Percentiles rank a stretch among this genome's conserved stretches.
Evolutionary conservation across 1,139 yeast genomes (phyloP).

Genomic region (Saccharomyces hybrid): DNA sequence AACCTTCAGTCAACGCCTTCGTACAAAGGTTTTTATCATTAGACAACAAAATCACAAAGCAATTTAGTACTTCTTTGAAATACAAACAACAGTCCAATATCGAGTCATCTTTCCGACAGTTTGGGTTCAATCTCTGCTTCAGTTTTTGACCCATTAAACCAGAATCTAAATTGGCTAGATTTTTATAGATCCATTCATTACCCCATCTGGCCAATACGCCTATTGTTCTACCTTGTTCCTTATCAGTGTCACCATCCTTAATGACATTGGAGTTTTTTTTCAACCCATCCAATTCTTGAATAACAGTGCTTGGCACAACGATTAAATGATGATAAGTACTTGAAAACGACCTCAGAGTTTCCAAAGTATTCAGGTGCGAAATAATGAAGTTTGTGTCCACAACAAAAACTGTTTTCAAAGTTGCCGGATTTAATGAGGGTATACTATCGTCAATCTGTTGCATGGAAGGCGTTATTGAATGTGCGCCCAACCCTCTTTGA

Average conservation of each 20-base stretch:
- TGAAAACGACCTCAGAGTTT: constrained; percentile 41
- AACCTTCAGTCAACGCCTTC: constrained; percentile 62
- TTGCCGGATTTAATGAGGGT: constrained; percentile 5
- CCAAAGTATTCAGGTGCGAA: constrained; percentile 52
- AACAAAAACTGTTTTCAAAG: constrained; percentile 37
- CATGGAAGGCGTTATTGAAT: neutral
- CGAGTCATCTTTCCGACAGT: constrained; percentile 61
- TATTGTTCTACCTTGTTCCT: constrained; percentile 31
- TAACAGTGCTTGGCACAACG: constrained; percentile 62
- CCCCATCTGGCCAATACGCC: constrained; percentile 64
- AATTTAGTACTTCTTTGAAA: constrained; percentile 39
- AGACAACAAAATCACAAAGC: constrained; percentile 58
- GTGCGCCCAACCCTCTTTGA: constrained; percentile 15
- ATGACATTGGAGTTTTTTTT: constrained; percentile 36
- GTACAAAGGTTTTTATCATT: constrained; percentile 78
- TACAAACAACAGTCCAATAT: constrained; percentile 79
- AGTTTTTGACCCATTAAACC: constrained; percentile 60
- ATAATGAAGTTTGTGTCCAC: constrained; percentile 74
- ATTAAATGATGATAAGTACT: constrained; percentile 41
- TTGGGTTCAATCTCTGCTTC: constrained; percentile 42
- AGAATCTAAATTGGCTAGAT: constrained; percentile 45
- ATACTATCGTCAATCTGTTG: constrained; percentile 9
- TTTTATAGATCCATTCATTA: constrained; percentile 67
- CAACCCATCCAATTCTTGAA: constrained; percentile 73
- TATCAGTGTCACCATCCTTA: neutral